Percentiles rank a stretch among this genome's conserved stretches.
Conservation (phyloP, 2,329 filamentous ascomycete genomes). For the Diaporthe humulicola region DNA sequence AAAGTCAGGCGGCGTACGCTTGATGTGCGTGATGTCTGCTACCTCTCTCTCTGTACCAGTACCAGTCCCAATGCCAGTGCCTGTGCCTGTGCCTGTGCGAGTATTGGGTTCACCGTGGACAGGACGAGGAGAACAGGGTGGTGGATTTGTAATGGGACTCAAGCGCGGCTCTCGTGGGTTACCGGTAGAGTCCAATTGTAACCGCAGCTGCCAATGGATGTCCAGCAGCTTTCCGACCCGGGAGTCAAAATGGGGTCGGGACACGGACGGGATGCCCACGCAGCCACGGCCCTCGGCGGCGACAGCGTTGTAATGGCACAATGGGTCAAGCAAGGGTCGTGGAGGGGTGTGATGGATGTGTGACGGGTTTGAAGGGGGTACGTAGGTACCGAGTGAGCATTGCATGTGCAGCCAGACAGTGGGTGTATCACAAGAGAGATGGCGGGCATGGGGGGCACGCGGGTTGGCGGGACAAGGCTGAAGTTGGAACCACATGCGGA, state of each 20-base stretch:
- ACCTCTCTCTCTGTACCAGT: not conserved
- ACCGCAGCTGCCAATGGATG: not conserved
- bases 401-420: not conserved
- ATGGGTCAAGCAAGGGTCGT: not conserved
- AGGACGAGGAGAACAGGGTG: not conserved
- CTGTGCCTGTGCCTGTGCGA: not conserved
- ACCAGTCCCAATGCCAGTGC: not conserved
- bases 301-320: not conserved
- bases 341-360: not conserved
- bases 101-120: not conserved
- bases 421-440: not conserved
- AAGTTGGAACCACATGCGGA: slow-evolving; percentile 17
- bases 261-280: slow-evolving; percentile 3
- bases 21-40: not conserved
- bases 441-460: slow-evolving; percentile 15
- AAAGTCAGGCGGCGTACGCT: no score
- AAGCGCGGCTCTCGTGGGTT: not conserved
- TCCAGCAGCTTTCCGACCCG: slow-evolving; percentile 7
- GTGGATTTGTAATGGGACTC: slow-evolving; percentile 3
- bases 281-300: slow-evolving; percentile 5
- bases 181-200: not conserved
- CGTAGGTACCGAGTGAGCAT: not conserved
- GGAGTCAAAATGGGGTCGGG: slow-evolving; percentile 10
- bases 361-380: slow-evolving; percentile 1
- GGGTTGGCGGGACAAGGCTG: slow-evolving; percentile 27